phyloP scores from a whole-genome alignment of 768 basidiomycete genomes.

The Calvatia gigantea region DNA sequence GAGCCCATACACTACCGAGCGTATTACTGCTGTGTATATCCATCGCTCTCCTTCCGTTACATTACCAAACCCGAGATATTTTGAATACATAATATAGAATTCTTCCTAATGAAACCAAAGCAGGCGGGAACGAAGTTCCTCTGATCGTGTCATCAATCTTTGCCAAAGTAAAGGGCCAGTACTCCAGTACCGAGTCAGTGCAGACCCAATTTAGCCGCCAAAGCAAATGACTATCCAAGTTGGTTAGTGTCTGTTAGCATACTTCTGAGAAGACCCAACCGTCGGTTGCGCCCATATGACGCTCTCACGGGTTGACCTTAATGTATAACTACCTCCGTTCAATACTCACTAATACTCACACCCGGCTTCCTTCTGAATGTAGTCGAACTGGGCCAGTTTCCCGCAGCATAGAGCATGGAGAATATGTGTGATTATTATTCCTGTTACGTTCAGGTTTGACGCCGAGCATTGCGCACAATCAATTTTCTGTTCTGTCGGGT shows the following conservation, averaged over 20 bases:
- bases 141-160: too few relatives aligned
- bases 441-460: too few relatives aligned
- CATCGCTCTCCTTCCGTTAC: too few relatives aligned
- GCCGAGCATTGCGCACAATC: too few relatives aligned
- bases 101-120: background rate
- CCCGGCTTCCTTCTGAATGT: background rate
- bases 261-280: constrained; percentile 9
- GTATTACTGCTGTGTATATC: too few relatives aligned
- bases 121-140: background rate
- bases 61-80: too few relatives aligned
- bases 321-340: background rate
- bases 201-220: background rate
- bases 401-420: background rate
- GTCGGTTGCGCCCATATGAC: constrained; percentile 2
- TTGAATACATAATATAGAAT: too few relatives aligned
- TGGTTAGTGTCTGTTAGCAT: background rate
- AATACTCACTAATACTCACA: constrained; percentile 7
- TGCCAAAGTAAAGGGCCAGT: background rate
- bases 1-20: too few relatives aligned
- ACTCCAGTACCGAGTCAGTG: too few relatives aligned
- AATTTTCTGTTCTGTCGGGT: too few relatives aligned
- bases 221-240: background rate
- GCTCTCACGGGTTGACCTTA: background rate
- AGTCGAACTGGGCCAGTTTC: background rate
- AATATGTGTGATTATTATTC: background rate